These are phyloP conservation scores for Ogataea paradorogensis DNA, from an alignment of 805 yeast genomes.

Conservation along the genomic window DNA sequence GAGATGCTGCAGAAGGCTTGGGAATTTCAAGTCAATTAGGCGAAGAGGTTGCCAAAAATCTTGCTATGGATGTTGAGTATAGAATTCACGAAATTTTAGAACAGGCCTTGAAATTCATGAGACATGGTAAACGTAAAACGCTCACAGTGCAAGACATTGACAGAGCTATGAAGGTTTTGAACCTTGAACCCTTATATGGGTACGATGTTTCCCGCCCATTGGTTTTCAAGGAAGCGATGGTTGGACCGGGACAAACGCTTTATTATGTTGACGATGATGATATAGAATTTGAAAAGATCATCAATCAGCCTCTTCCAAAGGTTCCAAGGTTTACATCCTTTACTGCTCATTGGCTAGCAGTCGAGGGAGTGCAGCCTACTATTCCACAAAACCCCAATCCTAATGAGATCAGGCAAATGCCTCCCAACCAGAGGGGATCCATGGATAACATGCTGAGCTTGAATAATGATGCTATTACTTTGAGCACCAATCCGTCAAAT, in stretches of 20 bases:
- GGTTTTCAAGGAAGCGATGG: constrained; percentile 80
- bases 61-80: constrained; percentile 99
- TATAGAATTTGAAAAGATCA: constrained; percentile 87
- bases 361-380: constrained; percentile 97
- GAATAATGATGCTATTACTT: constrained; percentile 42
- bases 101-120: constrained; percentile 93
- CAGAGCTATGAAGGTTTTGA: constrained; percentile 76
- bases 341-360: constrained; percentile 96
- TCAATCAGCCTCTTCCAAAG: constrained; percentile 91
- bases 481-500: constrained; percentile 28
- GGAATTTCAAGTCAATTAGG: constrained; percentile 70
- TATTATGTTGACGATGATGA: constrained; percentile 91
- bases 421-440: constrained; percentile 82
- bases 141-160: constrained; percentile 79
- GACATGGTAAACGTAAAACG: constrained; percentile 84
- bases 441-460: constrained; percentile 59
- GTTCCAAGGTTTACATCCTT: constrained; percentile 91
- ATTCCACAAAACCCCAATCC: constrained; percentile 94
- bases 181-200: constrained; percentile 92
- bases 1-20: constrained; percentile 89
- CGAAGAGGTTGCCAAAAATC: constrained; percentile 89
- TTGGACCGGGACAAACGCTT: constrained; percentile 88
- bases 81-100: constrained; percentile 93
- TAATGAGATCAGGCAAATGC: constrained; percentile 70
- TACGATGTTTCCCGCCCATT: constrained; percentile 71